These are phyloP conservation scores for Aureobasidium sp. DNA, from an alignment of 2,329 filamentous ascomycete genomes.

Conservation along the genomic window DNA sequence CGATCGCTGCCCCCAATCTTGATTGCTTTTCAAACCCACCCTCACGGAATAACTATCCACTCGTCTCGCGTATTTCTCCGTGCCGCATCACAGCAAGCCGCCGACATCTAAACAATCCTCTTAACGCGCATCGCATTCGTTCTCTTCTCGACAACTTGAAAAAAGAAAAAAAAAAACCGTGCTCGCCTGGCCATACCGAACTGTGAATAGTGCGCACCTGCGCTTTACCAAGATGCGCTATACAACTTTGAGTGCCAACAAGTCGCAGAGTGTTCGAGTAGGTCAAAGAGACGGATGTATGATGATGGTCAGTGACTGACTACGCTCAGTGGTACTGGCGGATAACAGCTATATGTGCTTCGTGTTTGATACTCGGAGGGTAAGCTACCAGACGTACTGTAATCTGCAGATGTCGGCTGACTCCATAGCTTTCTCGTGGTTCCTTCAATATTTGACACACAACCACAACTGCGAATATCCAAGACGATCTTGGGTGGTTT, in stretches of 20 bases:
- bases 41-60: background rate
- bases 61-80: background rate
- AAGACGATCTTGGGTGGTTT: slow-evolving; percentile 35
- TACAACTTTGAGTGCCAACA: background rate
- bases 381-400: slow-evolving; percentile 19
- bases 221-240: background rate
- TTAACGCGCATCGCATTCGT: background rate
- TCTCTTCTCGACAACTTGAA: background rate
- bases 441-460: slow-evolving; percentile 36
- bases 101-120: background rate
- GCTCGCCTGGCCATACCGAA: background rate
- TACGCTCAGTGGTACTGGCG: slow-evolving; percentile 40
- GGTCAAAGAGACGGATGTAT: background rate
- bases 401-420: slow-evolving; percentile 12
- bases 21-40: background rate
- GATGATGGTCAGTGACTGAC: background rate
- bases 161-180: too few species aligned
- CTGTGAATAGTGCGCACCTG: background rate
- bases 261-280: background rate
- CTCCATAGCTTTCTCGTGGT: slow-evolving; percentile 38
- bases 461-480: slow-evolving; percentile 28
- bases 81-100: background rate
- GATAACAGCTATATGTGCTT: slow-evolving; percentile 33
- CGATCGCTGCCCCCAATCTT: background rate
- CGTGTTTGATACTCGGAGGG: slow-evolving; percentile 42